Evolutionary conservation across 305 asterid species (phyloP), one percentile per base, ranked within the genome.

Genomic region (Plantago coronopus): DNA sequence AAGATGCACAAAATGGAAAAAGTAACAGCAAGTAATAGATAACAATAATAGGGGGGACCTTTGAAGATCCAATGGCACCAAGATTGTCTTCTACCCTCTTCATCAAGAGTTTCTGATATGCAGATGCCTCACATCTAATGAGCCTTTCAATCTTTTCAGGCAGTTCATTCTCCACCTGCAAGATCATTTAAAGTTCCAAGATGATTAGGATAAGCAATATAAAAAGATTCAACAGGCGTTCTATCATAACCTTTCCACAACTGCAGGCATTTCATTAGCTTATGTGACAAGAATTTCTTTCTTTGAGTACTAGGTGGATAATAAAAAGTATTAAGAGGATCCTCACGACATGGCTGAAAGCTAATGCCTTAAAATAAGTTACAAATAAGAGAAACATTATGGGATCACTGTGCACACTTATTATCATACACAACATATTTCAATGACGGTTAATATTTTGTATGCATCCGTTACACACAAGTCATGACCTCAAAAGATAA

Each of bases 1-100:
- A 46, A 62, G 56, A 61, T 15, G 31, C 44, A 65, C 49, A 59
- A 31, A 49, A 66, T 17, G 20, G 19, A 17, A 40, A 51, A 27
- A 20, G 13, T 34, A 34, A 34, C 2, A 34, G 13, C n/a, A n/a
- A n/a, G n/a, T n/a, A 7, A 51, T 31, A 65, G 53, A 37, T 51
- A 73, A 18, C 53, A 42, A 27, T 68, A 46, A 61, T 57, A 47
- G 63, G 62, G 27, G 61, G 65, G 63, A 93, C 99, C 99, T 89
- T 94, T 34, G 97, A 79, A 64, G 86, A 54, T 73, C 99, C 99
- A 65, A 94, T 74, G 62, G 97, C 97, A 64, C 99, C 99, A 70
- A 94, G 99, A 72, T 94, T 94, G 50, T 85, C 96, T 79, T 94
- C 99, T 53, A 94, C 97, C 79, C 99, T 84, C 84, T 82, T 87